Conservation (phyloP, 1,139 yeast genomes). For the Candida mesenterica region DNA sequence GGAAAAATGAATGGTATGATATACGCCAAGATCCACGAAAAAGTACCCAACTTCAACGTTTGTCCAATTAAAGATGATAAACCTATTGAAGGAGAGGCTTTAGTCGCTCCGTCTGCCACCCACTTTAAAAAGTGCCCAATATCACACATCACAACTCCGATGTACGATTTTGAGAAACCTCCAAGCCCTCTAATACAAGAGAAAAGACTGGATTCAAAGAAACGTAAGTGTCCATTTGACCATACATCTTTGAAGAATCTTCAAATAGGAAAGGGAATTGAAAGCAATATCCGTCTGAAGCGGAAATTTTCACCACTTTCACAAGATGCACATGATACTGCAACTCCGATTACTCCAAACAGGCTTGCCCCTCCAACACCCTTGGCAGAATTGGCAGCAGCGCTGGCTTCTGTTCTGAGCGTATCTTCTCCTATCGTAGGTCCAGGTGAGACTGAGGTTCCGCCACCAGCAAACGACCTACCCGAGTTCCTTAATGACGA, state of each 20-base stretch:
- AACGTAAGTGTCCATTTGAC: constrained; percentile 35
- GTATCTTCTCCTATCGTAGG: constrained; percentile 1
- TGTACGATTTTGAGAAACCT: constrained; percentile 13
- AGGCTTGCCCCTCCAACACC: neutral
- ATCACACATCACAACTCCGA: constrained; percentile 28
- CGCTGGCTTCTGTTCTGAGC: neutral
- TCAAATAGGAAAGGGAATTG: constrained; percentile 20
- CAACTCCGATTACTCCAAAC: no score
- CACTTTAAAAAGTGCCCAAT: constrained; percentile 29
- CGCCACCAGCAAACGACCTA: neutral
- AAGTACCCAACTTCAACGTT: constrained; percentile 16
- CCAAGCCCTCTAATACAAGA: neutral
- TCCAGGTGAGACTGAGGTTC: neutral
- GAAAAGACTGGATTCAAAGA: constrained; percentile 6
- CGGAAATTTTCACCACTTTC: constrained; percentile 5
- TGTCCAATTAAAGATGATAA: constrained; percentile 17
- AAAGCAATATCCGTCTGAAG: constrained; percentile 24
- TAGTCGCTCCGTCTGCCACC: neutral
- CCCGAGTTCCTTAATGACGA: constrained; percentile 6
- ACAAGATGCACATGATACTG: no score
- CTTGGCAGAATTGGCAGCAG: neutral
- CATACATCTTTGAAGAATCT: constrained; percentile 21
- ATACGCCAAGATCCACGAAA: constrained; percentile 37
- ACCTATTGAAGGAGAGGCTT: constrained; percentile 3
- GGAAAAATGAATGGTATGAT: constrained; percentile 28